These are phyloP conservation scores for Baeospora myosura DNA, from an alignment of 1,284 basidiomycete species.

Conservation along the genomic window DNA sequence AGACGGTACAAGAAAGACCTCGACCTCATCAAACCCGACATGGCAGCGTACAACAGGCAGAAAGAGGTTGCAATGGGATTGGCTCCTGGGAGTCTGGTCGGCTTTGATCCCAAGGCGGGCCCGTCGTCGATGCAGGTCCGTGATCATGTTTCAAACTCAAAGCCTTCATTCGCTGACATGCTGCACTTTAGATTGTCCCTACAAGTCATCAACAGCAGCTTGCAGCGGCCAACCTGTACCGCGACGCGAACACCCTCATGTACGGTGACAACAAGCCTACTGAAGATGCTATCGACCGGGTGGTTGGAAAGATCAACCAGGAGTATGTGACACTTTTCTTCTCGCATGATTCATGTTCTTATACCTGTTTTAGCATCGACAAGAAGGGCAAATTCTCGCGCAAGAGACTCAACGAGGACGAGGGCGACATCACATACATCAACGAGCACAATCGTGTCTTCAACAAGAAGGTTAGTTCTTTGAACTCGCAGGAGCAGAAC, in stretches of 20 bases:
- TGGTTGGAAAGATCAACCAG: slow-evolving; percentile 86
- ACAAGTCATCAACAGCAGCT: slow-evolving; percentile 57
- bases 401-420: slow-evolving; percentile 83
- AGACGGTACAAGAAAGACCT: slow-evolving; percentile 89
- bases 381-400: slow-evolving; percentile 84
- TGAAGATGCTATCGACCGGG: slow-evolving; percentile 91
- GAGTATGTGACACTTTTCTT: slow-evolving; percentile 48
- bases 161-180: slow-evolving; percentile 7
- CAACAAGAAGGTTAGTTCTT: slow-evolving; percentile 89
- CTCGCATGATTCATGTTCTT: neutral
- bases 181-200: slow-evolving; percentile 35
- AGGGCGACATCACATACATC: slow-evolving; percentile 97
- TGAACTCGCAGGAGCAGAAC: neutral
- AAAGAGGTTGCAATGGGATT: slow-evolving; percentile 79
- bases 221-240: slow-evolving; percentile 76
- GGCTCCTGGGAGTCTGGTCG: slow-evolving; percentile 52
- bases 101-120: slow-evolving; percentile 43
- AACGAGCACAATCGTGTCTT: slow-evolving; percentile 98
- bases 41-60: slow-evolving; percentile 78
- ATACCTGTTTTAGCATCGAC: slow-evolving; percentile 53
- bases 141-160: slow-evolving; percentile 3
- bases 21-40: slow-evolving; percentile 79
- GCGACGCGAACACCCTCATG: slow-evolving; percentile 82
- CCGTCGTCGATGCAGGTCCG: slow-evolving; percentile 34
- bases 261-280: slow-evolving; percentile 93